Percentiles rank a stretch among this genome's conserved stretches.
Evolutionary conservation across 2,329 filamentous ascomycete genomes (phyloP).

Genomic region (Ustulina deusta): DNA sequence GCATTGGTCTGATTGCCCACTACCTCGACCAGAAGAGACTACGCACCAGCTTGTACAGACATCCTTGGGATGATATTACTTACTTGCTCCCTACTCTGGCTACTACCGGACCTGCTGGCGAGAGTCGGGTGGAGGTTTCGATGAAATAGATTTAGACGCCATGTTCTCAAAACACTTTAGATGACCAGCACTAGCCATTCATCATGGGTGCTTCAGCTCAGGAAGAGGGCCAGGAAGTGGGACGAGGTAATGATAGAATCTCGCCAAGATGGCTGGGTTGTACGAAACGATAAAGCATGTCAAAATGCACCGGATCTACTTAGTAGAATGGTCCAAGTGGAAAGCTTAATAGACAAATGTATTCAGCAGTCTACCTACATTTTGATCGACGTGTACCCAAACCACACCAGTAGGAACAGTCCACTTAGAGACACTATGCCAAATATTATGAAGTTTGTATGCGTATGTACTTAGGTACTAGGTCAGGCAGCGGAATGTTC

Average conservation of each 20-base stretch:
- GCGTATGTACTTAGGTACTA: too few species aligned
- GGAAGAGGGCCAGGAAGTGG: constrained; percentile 29
- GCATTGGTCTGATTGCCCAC: constrained; percentile 99
- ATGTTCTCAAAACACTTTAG: constrained; percentile 47
- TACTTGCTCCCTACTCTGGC: constrained; percentile 88
- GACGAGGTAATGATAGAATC: constrained; percentile 44
- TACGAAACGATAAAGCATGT: constrained; percentile 46
- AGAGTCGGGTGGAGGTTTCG: constrained; percentile 88
- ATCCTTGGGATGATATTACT: constrained; percentile 99
- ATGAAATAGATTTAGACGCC: constrained; percentile 66
- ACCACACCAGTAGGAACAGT: neutral
- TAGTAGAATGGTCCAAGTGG: constrained; percentile 36
- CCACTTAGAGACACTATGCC: neutral
- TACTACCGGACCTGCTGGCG: constrained; percentile 77
- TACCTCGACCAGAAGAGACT: constrained; percentile 99
- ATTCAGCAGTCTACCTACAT: constrained; percentile 12
- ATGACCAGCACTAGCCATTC: constrained; percentile 34
- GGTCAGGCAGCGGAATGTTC: neutral
- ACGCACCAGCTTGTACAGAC: constrained; percentile 97
- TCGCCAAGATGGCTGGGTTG: constrained; percentile 42
- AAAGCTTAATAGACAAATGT: constrained; percentile 44
- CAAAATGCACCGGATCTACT: constrained; percentile 39
- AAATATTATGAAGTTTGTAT: neutral
- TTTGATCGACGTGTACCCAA: constrained; percentile 1
- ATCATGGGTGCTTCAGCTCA: constrained; percentile 35